Evolutionary conservation across 371 early-diverging fungal species (phyloP).

Genomic region (Mycotypha africana): DNA sequence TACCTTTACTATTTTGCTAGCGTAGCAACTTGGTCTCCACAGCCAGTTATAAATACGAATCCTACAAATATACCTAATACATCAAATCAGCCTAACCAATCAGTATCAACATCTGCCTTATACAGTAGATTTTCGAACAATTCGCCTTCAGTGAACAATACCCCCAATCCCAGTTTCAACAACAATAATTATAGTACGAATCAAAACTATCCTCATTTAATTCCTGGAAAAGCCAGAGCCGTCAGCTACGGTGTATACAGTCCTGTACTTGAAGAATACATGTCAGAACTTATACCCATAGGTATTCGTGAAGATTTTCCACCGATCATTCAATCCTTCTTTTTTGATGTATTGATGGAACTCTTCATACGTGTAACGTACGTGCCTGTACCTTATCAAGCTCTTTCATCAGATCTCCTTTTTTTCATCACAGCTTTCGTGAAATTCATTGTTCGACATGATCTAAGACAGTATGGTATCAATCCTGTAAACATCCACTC

Average conservation of each 20-base stretch:
- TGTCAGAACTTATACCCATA: conserved; percentile 11
- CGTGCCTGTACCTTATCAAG: conserved; percentile 15
- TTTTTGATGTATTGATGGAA: conserved; percentile 26
- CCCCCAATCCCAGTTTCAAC: not conserved
- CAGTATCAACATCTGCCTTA: not conserved
- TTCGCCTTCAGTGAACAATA: not conserved
- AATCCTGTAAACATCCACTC: too few species aligned
- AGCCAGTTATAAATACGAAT: not conserved
- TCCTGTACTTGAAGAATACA: conserved; percentile 17
- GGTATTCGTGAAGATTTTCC: not conserved
- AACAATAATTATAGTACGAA: not conserved
- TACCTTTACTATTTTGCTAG: conserved; percentile 27
- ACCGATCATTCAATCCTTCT: conserved; percentile 13
- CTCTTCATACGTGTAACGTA: conserved; percentile 31
- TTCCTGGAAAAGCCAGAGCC: conserved; percentile 9
- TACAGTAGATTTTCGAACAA: not conserved
- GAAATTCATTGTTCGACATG: conserved; percentile 19
- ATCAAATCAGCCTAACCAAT: not conserved
- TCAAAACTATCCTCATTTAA: not conserved
- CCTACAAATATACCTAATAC: not conserved
- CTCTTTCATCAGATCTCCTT: conserved; percentile 12
- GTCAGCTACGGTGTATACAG: conserved; percentile 16
- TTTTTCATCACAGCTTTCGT: conserved; percentile 19
- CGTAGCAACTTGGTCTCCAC: conserved; percentile 19
- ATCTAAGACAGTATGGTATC: conserved; percentile 12